Evolutionary conservation across 768 basidiomycete genomes (phyloP).

Genomic region (Gyrodon lividus): DNA sequence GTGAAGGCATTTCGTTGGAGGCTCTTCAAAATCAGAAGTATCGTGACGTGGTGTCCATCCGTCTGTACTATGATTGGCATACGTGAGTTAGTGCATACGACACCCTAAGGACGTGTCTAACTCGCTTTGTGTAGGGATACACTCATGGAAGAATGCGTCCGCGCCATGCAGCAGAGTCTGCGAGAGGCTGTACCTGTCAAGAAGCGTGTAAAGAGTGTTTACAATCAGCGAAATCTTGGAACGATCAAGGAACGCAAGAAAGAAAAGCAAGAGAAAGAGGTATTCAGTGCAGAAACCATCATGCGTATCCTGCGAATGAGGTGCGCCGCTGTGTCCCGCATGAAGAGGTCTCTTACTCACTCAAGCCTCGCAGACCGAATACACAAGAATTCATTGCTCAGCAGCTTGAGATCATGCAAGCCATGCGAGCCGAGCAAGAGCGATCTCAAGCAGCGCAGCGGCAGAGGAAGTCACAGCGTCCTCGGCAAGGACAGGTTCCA

Average conservation of each 20-base stretch:
- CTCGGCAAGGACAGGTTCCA: slow-evolving; percentile 33
- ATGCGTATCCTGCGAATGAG: slow-evolving; percentile 95
- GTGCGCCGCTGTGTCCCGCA: slow-evolving; percentile 40
- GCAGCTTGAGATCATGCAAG: slow-evolving; percentile 77
- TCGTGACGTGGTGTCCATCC: slow-evolving; percentile 84
- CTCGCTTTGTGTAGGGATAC: slow-evolving; percentile 51
- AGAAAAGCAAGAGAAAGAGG: slow-evolving; percentile 78
- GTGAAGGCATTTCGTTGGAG: slow-evolving; percentile 87
- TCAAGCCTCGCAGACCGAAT: slow-evolving; percentile 49
- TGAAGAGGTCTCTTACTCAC: slow-evolving; percentile 3
- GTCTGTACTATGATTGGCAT: slow-evolving; percentile 95
- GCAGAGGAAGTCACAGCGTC: slow-evolving; percentile 58
- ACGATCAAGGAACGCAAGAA: slow-evolving; percentile 94
- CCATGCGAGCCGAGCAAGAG: slow-evolving; percentile 83
- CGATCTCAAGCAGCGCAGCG: slow-evolving; percentile 61
- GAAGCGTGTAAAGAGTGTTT: slow-evolving; percentile 91
- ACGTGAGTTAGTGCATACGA: slow-evolving; percentile 52
- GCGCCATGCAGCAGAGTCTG: slow-evolving; percentile 89
- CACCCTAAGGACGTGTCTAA: slow-evolving; percentile 6
- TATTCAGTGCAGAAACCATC: slow-evolving; percentile 83
- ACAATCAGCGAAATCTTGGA: slow-evolving; percentile 89
- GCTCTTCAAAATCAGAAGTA: slow-evolving; percentile 92
- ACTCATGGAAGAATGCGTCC: slow-evolving; percentile 92
- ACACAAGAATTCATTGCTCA: slow-evolving; percentile 87
- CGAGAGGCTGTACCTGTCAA: slow-evolving; percentile 72